Evolutionary conservation across 257 asterid genomes (phyloP), one percentile per base, ranked within the genome.

Genomic region (Sherardia arvensis): DNA sequence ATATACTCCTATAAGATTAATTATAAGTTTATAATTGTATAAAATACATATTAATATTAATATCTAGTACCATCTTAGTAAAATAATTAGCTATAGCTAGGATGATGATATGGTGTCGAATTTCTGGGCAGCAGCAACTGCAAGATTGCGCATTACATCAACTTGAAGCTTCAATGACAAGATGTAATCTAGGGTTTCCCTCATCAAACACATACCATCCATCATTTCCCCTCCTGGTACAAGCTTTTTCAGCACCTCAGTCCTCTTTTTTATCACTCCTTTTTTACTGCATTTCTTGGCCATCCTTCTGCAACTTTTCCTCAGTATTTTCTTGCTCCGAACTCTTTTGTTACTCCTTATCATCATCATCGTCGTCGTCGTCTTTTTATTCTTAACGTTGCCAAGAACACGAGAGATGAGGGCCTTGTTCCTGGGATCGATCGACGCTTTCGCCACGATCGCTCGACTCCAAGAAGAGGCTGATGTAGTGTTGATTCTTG

Each of bases 121-220:
- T 26, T 61, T 65, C 55, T 65, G 76, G 2, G 81, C 77, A 70
- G 80, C 77, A 70, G 80, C 87, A 66, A 61, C 68, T 29, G 84
- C 95, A 61, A 91, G 67, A 66, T 65, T 80, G 38, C 96, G 74
- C 97, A 91, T 91, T 26, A 91, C 95, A 68, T 91, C 91, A 14
- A 91, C 94, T 55, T 91, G 96, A 66, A 87, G 82, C 9, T 77
- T 77, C 27, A 91, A 78, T 15, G 94, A 84, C 43, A 79, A 63
- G 4, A 87, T 78, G 27, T 91, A 91, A 81, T 91, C 97, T 86
- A 91, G 89, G 85, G 97, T 87, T 86, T 91, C 97, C 53, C 71
- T 83, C 17, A 91, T 84, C 78, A 91, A 70, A 14, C 68, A 73
- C 26, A 76, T 34, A 8, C 72, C 86, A 77, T 87, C 91, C 89